Conservation (phyloP, 768 basidiomycete genomes). For the Termitomyces sp. region DNA sequence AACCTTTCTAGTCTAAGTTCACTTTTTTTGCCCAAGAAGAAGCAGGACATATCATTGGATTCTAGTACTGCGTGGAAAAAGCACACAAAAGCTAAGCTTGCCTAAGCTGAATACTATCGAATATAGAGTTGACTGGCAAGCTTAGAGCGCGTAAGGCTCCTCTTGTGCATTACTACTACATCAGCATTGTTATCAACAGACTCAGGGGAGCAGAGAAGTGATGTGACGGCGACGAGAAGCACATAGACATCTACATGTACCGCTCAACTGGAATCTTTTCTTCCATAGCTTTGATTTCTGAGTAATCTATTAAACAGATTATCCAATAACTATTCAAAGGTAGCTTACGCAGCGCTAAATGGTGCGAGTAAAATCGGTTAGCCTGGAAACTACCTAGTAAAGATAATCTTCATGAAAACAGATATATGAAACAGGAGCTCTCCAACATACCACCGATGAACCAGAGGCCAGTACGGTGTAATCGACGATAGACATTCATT, state of each 20-base stretch:
- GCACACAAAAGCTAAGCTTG: too few relatives aligned
- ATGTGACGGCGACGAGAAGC: too few relatives aligned
- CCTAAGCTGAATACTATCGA: too few relatives aligned
- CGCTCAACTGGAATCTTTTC: not conserved
- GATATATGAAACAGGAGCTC: not conserved
- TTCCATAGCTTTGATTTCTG: not conserved
- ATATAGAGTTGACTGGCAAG: too few relatives aligned
- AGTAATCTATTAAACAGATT: not conserved
- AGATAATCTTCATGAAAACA: not conserved
- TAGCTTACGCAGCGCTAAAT: not conserved
- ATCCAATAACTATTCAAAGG: not conserved
- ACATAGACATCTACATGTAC: not conserved
- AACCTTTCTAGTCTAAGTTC: too few relatives aligned
- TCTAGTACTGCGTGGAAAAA: too few relatives aligned
- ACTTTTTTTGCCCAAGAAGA: too few relatives aligned
- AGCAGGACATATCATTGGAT: too few relatives aligned
- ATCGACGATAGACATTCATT: not conserved
- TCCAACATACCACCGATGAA: not conserved
- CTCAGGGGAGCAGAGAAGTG: too few relatives aligned
- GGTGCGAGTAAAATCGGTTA: not conserved
- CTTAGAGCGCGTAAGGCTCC: too few relatives aligned
- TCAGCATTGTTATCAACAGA: too few relatives aligned
- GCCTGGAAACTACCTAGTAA: not conserved
- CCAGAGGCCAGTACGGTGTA: not conserved
- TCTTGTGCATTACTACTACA: too few relatives aligned